Evolutionary conservation across 2,329 filamentous ascomycete species (phyloP), one percentile per base, ranked within the genome.

Genomic region (Aspergillus latus): DNA sequence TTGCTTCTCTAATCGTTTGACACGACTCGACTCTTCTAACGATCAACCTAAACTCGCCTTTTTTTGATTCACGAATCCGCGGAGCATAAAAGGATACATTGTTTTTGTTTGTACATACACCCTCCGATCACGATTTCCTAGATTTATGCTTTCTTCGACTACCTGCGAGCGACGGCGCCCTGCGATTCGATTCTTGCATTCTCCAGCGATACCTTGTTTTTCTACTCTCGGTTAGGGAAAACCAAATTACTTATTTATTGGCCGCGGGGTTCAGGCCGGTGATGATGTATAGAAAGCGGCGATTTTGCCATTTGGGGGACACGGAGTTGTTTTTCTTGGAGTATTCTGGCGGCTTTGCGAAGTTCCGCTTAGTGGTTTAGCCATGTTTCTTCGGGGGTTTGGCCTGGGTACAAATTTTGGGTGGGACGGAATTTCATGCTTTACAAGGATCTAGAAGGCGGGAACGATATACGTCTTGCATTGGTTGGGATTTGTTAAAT

Each of bases 381-480:
- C 59, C 62, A 64, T 63, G 65, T 65, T 65, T 71, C 63, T 61
- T 69, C 64, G 59, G 62, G 63, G 56, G 64, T 67, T 54, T 65
- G 64, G 48, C 64, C 64, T 58, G 55, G 57, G 49, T 60, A 65
- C 58, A 60, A 63, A 63, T 62, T 67, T 62, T 70, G 64, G 63
- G 68, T 70, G 68, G 67, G 34, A 45, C 64, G 68, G 69, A 65
- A 68, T 57, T 59, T 61, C 62, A 63, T 67, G 59, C 66, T 69
- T 68, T 68, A 64, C 59, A 68, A 67, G 69, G 67, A 70, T 72
- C 66, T 74, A 74, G 72, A 70, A 73, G 72, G 71, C 70, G 72
- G 72, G 72, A 74, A 74, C 70, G 72, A 74, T 73, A 74, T 69
- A 74, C 71, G 72, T 74, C 69, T 52, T 74, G 72, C 72, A 74